Base-by-base conservation (phyloP, 2,329 filamentous ascomycete genomes). In the Apiospora aurea region DNA sequence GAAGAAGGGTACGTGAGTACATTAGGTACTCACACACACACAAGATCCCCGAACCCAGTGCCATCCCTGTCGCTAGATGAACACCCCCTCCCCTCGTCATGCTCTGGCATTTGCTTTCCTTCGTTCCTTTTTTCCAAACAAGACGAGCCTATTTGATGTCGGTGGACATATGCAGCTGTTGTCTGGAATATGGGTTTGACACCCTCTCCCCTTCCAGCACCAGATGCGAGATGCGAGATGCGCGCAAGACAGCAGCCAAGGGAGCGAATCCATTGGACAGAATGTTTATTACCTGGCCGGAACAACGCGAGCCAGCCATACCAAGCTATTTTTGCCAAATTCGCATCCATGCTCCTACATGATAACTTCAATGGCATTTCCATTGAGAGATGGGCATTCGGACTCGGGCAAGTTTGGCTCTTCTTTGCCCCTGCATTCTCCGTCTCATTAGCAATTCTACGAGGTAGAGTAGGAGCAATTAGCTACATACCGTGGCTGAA, bases 91-190 rank as follows among this genome's bases (percentile, higher is more conserved):
- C 66, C 43, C 66, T 68, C 41, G 41, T 68, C 66, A 47, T 14
- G 2, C 47, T 47, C 29, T 29, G 34, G 68, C 71, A 73, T 74
- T 74, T 66, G 44, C 24, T 71, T 68, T 46, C 47, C 46, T 72
- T 69, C 41, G 67, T 69, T 72, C 69, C 64, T 70, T 72, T 72
- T 70, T 71, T 51, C 70, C 47, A 70, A 69, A 70, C 70, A 72
- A 51, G 67, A n/a, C 41, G 43, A 68, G 43, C 46, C 34, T 64
- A 41, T 64, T 64, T 18, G 57, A 64, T 41, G 41, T 41, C 11
- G 57, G 34, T 64, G 57, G 57, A 41, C 57, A 64, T 64, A 41
- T 64, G 57, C 57, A 64, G 57, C 41, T 34, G 38, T 64, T 41
- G 57, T 41, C 57, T 64, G 57, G 21, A 64, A 64, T 64, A 64